Evolutionary conservation across 2,329 filamentous ascomycete species (phyloP), one percentile per base, ranked within the genome.

Genomic region (Talaromyces albobiverticillius): DNA sequence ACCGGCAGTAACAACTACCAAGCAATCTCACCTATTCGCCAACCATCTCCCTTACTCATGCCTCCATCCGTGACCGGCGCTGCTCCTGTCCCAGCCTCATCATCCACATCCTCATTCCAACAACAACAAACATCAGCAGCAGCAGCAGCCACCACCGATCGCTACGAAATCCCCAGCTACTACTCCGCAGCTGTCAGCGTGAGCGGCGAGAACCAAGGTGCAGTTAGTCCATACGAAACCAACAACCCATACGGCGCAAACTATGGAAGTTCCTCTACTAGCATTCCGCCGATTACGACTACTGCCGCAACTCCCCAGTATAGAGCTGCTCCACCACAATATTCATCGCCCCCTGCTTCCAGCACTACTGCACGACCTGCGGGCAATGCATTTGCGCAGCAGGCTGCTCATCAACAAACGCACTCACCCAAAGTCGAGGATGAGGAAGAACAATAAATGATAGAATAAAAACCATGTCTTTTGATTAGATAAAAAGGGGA

Each of bases 341-440:
- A 55, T 23, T 48, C 51, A n/a, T 47, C 53, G 18, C 53, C 48
- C 6, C 47, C 47, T 20, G 25, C 43, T n/a, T n/a, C 2, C 20
- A 46, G n/a, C 23, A 29, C 10, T 10, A 29, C n/a, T n/a, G n/a
- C n/a, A n/a, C n/a, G n/a, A 10, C 50, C 29, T 16, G 11, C 47
- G n/a, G 52, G 52, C 20, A 64, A 63, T 57, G 60, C 63, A 6
- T 64, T 63, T 48, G 57, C 60, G 13, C 61, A 61, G 47, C 56
- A 60, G 48, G 52, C n/a, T n/a, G n/a, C 53, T 8, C 57, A 42
- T 7, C 43, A 48, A 36, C 52, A 20, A 25, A 8, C 26, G 7
- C 8, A 10, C 25, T n/a, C 49, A 13, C 20, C 48, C 29, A 46
- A 31, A 45, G 32, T 51, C 25, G 47, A 55, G 14, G 46, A 43